Base-by-base conservation (phyloP, 164 flowering plant species). In the Magnolia officinalis region DNA sequence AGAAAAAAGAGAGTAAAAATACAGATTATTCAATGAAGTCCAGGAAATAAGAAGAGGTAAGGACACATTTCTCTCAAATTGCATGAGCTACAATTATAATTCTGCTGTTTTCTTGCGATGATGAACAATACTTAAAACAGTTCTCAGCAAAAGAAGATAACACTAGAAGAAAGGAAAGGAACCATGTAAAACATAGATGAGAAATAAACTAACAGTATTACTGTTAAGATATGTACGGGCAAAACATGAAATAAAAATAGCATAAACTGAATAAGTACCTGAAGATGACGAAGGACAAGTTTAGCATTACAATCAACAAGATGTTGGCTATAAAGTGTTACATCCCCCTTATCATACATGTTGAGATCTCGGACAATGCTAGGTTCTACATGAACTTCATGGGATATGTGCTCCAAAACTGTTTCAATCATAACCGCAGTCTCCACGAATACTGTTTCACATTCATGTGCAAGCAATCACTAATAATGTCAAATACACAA, bases 401-500 rank as follows among this genome's bases (percentile, higher is more conserved):
- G 50, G 5, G 74, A 55, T 23, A 72, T 63, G 13, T 72, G 74
- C 63, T 72, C 74, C 58, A 72, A 23, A 72, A 72, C 23, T 72
- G 74, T 72, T 58, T 72, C 74, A 58, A 72, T 72, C 74, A 72
- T 72, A 6, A 52, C 74, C 8, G 74, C 74, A 2, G 74, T 72
- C 64, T 72, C 74, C 37, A 72, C 74, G 51, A 72, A 72, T 24
- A 72, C 74, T 72, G 49, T 72, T n/a, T 52, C 63, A 72, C 64
- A 72, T 72, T 72, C 26, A 72, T 9, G 37, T 24, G 29, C 11
- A 19, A 65, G 29, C 24, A 65, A 65, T 65, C 29, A 65, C 24
- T 19, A 68, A 68, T 26, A 18, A 70, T 49, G 52, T 18, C 21
- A 26, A 31, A 70, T 69, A 26, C 6, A 45, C 70, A 13, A 69